Evolutionary conservation across 2,329 filamentous ascomycete genomes (phyloP), one percentile per base, ranked within the genome.

Genomic region (Dothideomycetidae sp.): DNA sequence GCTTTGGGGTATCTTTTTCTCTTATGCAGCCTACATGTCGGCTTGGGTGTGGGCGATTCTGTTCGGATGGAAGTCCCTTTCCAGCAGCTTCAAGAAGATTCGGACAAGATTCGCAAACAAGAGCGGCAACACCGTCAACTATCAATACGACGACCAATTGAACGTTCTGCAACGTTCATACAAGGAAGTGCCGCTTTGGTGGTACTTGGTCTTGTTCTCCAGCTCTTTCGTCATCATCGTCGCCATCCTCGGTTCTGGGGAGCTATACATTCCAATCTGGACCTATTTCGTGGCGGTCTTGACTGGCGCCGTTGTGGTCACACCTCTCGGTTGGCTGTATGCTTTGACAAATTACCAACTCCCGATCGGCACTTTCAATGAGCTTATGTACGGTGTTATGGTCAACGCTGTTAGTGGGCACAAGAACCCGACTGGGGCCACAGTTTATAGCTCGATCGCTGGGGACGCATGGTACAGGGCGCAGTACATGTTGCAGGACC

Each of bases 401-500:
- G 62, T 74, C 1, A 66, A 71, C 38, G 56, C 65, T 1, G 58
- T 69, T 5, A 51, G 50, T 2, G 59, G 60, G 1, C 62, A 70
- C 46, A 69, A 68, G 41, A 72, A 74, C 43, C 72, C 72, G 1
- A 64, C 65, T 5, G 72, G 73, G 2, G 71, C 71, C 1, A 68
- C 67, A 1, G 60, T 67, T 0, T 76, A 75, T 46, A 67, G 71
- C 5, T 56, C 67, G 7, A 73, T 76, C 11, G 70, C 71, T 1
- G 72, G 72, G 10, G 70, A 75, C 37, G 70, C 71, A 2, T 76
- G 72, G 72, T 74, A 73, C 40, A 55, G 68, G 11, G 68, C 68
- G 0, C 68, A 71, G 44, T 61, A 64, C 14, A 71, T 73, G 59
- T 57, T 75, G 1, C 71, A 76, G 46, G 73, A 77, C 47, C 68